phyloP scores from a whole-genome alignment of 2,329 filamentous ascomycete species.

The Knufia fluminis region DNA sequence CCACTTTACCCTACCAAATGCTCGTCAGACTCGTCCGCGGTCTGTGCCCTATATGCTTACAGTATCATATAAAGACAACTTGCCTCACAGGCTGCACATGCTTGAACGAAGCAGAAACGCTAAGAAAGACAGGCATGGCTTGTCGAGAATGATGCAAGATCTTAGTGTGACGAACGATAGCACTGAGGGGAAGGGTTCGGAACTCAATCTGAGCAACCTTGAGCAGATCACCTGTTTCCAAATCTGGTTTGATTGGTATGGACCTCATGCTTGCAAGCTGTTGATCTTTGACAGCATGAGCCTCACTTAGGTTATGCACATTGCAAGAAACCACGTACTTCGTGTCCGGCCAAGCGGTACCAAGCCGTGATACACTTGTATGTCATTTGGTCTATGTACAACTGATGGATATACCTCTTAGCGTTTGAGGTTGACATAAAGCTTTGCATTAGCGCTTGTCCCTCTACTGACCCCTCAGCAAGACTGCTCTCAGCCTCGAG shows the following conservation, averaged over 20 bases:
- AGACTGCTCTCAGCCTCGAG: too few species aligned
- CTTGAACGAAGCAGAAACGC: not conserved
- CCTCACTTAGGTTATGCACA: too few species aligned
- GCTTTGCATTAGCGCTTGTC: not conserved
- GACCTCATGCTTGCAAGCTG: too few species aligned
- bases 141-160: constrained; percentile 1
- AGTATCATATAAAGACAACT: too few species aligned
- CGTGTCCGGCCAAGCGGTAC: too few species aligned
- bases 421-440: not conserved
- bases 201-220: not conserved
- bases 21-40: too few species aligned
- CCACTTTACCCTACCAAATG: too few species aligned
- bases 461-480: not conserved
- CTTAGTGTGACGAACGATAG: not conserved
- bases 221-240: not conserved
- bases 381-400: not conserved
- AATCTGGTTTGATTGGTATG: not conserved
- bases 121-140: not conserved
- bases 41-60: too few species aligned
- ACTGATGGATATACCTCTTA: not conserved
- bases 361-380: too few species aligned
- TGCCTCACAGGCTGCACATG: too few species aligned
- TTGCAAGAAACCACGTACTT: too few species aligned
- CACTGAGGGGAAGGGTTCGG: not conserved
- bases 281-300: too few species aligned